phyloP scores from a whole-genome alignment of 192 early-diverging fungal genomes.

The Coemansia sp. region DNA sequence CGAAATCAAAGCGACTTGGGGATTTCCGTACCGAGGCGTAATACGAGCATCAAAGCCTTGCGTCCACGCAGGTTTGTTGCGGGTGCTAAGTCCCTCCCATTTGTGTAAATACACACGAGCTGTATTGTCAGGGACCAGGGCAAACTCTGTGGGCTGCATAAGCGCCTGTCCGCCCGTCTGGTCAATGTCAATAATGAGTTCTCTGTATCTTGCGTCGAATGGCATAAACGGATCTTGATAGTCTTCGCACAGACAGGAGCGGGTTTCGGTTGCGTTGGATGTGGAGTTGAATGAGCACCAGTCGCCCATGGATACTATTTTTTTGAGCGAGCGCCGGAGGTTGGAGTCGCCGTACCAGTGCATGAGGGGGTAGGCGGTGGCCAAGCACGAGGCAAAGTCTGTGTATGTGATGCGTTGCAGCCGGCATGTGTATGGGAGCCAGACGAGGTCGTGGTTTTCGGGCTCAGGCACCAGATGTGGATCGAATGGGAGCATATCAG shows the following conservation, averaged over 20 bases:
- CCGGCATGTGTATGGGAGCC: slow-evolving; percentile 56
- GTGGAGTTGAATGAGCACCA: slow-evolving; percentile 31
- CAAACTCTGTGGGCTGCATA: background rate
- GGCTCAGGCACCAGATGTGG: slow-evolving; percentile 6
- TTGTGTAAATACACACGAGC: slow-evolving; percentile 39
- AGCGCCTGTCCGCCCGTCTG: slow-evolving; percentile 3
- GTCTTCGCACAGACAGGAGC: slow-evolving; percentile 54
- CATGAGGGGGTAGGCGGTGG: slow-evolving; percentile 25
- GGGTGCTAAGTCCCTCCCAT: slow-evolving; percentile 53
- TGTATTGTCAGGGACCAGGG: background rate
- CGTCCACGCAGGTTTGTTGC: slow-evolving; percentile 1
- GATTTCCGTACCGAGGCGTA: slow-evolving; percentile 2
- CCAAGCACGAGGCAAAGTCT: slow-evolving; percentile 45
- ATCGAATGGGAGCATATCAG: slow-evolving; percentile 12
- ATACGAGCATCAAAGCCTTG: background rate
- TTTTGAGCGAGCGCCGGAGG: slow-evolving; percentile 50
- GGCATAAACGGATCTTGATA: slow-evolving; percentile 20
- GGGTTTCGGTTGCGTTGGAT: slow-evolving; percentile 6
- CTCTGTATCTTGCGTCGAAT: slow-evolving; percentile 24
- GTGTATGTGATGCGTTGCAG: slow-evolving; percentile 33
- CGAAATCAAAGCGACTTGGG: slow-evolving; percentile 31
- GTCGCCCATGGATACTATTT: slow-evolving; percentile 42
- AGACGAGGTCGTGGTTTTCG: slow-evolving; percentile 38
- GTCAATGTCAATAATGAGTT: slow-evolving; percentile 11
- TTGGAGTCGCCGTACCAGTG: slow-evolving; percentile 59